A percentile compares a stretch with the other conserved stretches of the same genome.
These are phyloP conservation scores for Mimosa bimucronata DNA, from an alignment of 306 rosid genomes.

Conservation along the genomic window DNA sequence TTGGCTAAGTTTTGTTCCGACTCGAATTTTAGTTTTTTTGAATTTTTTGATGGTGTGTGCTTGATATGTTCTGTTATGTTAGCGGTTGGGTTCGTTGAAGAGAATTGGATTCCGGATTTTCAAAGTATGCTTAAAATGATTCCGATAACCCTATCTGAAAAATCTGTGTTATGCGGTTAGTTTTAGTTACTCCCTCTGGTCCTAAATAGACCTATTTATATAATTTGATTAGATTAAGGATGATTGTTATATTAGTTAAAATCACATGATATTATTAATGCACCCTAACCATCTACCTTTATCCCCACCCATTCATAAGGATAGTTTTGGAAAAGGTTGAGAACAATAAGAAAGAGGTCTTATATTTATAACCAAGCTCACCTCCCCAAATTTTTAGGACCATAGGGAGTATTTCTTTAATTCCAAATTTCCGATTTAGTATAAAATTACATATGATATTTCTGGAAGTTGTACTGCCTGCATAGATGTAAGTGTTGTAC, in stretches of 20 bases:
- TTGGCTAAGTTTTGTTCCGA: neutral
- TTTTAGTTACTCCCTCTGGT: slow-evolving; percentile 13
- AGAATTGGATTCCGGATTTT: slow-evolving; percentile 20
- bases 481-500: neutral
- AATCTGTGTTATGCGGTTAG: slow-evolving; percentile 10
- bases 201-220: too few relatives aligned
- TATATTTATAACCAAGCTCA: too few relatives aligned
- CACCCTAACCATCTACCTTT: too few relatives aligned
- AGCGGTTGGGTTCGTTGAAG: neutral
- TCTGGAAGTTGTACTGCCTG: slow-evolving; percentile 14
- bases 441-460: neutral
- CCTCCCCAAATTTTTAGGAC: too few relatives aligned
- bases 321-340: too few relatives aligned
- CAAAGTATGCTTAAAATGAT: neutral
- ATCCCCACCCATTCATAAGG: too few relatives aligned
- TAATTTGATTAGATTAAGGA: too few relatives aligned
- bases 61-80: neutral
- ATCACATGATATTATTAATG: too few relatives aligned
- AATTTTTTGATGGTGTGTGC: neutral
- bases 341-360: too few relatives aligned
- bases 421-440: neutral
- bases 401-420: slow-evolving; percentile 5
- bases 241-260: too few relatives aligned
- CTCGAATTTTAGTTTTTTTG: slow-evolving; percentile 8
- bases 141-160: neutral